These are phyloP conservation scores for Pythium grandisporangium DNA, from an alignment of 352 stramenopile genomes.

Conservation along the genomic window DNA sequence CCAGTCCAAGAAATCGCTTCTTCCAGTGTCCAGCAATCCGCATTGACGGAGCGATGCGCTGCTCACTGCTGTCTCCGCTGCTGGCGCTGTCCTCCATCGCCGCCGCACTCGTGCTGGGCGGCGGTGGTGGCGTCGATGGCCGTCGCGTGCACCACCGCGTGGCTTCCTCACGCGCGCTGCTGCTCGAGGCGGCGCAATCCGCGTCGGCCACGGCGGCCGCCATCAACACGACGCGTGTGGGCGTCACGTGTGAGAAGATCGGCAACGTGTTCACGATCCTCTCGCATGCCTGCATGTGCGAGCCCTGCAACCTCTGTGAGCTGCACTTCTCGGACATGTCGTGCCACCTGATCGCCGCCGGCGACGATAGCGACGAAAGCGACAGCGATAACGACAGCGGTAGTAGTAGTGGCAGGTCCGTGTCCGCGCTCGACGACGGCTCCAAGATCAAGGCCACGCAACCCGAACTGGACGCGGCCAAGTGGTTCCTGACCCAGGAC, in stretches of 20 bases:
- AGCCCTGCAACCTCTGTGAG: conserved; percentile 18
- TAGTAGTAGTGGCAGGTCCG: too few species aligned
- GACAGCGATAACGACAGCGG: too few species aligned
- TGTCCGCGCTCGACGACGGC: too few species aligned
- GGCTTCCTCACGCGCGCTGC: too few species aligned
- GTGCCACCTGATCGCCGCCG: conserved; percentile 2
- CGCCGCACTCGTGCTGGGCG: not conserved
- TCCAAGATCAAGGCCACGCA: conserved; percentile 17
- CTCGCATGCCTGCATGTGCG: conserved; percentile 20
- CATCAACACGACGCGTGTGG: not conserved
- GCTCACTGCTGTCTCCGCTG: too few species aligned
- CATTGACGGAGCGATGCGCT: not conserved
- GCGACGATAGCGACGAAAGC: too few species aligned
- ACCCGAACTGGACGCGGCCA: conserved; percentile 27
- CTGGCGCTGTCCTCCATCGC: not conserved
- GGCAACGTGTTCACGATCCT: conserved; percentile 15
- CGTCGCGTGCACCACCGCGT: not conserved
- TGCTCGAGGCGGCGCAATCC: not conserved
- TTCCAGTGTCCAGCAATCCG: not conserved
- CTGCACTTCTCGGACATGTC: conserved; percentile 1
- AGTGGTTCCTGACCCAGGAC: conserved; percentile 51
- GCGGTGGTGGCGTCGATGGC: too few species aligned
- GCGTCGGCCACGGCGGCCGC: not conserved
- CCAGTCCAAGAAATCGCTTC: not conserved
- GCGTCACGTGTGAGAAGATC: not conserved